Conservation (phyloP, 2,329 filamentous ascomycete species). For the Ambrosiella cleistominuta region DNA sequence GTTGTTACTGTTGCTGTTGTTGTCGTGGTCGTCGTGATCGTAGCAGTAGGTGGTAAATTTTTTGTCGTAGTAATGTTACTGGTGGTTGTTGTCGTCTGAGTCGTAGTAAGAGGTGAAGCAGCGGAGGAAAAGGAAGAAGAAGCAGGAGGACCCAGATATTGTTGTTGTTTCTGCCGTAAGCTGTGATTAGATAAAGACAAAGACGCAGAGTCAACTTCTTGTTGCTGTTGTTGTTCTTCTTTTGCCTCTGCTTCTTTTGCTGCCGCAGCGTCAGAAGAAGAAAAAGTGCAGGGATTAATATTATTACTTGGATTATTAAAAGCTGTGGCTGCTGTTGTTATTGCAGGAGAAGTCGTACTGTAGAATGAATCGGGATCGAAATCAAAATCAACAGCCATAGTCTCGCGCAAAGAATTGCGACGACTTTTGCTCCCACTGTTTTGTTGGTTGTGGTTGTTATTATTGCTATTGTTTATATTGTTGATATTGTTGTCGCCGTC, state of each 20-base stretch:
- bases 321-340: background rate
- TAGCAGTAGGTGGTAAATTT: background rate
- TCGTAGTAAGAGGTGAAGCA: background rate
- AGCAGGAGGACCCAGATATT: background rate
- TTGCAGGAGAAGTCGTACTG: background rate
- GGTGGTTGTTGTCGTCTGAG: background rate
- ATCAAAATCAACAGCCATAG: conserved; percentile 2
- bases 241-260: background rate
- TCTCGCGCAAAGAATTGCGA: conserved; percentile 3
- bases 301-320: background rate
- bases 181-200: too few relatives aligned
- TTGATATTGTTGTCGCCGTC: background rate
- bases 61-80: background rate
- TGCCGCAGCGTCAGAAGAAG: background rate
- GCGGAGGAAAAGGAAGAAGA: background rate
- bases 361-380: conserved; percentile 8
- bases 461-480: background rate
- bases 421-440: background rate
- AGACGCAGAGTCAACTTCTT: too few relatives aligned
- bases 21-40: background rate
- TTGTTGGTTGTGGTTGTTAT: background rate
- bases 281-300: background rate
- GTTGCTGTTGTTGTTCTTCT: too few relatives aligned
- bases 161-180: too few relatives aligned
- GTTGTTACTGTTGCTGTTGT: background rate